Conservation (phyloP, 2,329 filamentous ascomycete species). For the Colletotrichum trifolii region DNA sequence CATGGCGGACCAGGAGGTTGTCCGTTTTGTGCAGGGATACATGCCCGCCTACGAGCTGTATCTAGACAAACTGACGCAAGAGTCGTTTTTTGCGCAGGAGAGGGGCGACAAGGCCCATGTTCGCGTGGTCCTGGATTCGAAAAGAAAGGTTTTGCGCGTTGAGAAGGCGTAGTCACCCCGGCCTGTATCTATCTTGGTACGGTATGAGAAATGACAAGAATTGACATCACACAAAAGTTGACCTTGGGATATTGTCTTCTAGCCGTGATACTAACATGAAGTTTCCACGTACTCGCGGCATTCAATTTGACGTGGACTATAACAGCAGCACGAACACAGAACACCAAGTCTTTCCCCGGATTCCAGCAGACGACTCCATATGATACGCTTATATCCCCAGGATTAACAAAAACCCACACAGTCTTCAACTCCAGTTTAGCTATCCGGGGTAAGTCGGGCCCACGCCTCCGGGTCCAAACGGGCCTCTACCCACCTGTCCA, state of each 20-base stretch:
- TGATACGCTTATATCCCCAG: background rate
- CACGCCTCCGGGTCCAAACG: constrained; percentile 3
- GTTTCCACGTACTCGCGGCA: background rate
- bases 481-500: constrained; percentile 5
- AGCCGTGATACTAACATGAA: too few species aligned
- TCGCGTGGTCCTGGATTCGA: constrained; percentile 23
- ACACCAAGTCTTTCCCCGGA: background rate
- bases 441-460: constrained; percentile 32
- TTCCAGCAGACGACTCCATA: background rate
- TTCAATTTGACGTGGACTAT: background rate
- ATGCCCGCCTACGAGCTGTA: constrained; percentile 35
- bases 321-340: too few species aligned
- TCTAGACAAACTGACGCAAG: constrained; percentile 18
- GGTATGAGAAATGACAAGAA: too few species aligned
- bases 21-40: constrained; percentile 34
- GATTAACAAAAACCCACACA: constrained; percentile 18
- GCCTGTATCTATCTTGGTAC: too few species aligned
- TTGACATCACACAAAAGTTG: too few species aligned
- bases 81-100: constrained; percentile 11
- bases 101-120: constrained; percentile 4
- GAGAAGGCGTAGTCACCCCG: background rate
- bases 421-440: background rate
- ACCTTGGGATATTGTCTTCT: too few species aligned
- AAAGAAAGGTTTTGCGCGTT: constrained; percentile 16
- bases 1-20: constrained; percentile 29